Evolutionary conservation across 192 early-diverging fungal species (phyloP), one percentile per base, ranked within the genome.

Genomic region (Podila epigama): DNA sequence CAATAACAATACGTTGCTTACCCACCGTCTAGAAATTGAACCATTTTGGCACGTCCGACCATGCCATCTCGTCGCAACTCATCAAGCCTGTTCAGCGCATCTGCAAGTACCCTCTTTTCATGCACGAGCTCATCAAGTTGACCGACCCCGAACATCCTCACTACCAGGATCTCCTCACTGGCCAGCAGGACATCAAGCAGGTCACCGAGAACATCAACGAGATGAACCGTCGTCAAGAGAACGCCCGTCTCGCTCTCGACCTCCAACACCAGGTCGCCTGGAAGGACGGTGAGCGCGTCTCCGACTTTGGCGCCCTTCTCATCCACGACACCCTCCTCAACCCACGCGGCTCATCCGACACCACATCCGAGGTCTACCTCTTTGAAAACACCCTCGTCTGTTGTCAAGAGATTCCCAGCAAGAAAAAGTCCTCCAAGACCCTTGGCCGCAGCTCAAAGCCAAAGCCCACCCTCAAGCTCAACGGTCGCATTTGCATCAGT

Each of bases 81-180:
- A 99, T 99, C 83, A 97, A 98, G 70, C 98, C 98, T 2, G 89
- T 99, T 8, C 98, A 99, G 82, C 89, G 98, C 54, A 94, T 98
- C 63, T 97, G 96, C 86, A 96, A 96, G 85, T 99, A 99, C 82
- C 96, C 96, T 34, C 81, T 99, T 57, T 87, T 99, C 25, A 82
- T 96, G 62, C 83, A 85, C 63, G 91, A 91, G 60, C 77, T 90
- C 60, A 75, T 87, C 73, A 91, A 91, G 75, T 83, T 83, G 63
- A 91, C 87, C 34, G 81, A 90, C 65, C 25, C 64, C 7, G 67
- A 61, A 18, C 69, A 62, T 60, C 86, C 86, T n/a, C 72, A 85
- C 58, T 85, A 87, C 63, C 53, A 63, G 27, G 91, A 93, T 64
- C 80, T 92, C 42, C 75, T 84, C 18, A 86, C 88, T 13, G 97